A percentile compares a stretch with the other conserved stretches of the same genome.
Conservation (phyloP, 495 filamentous ascomycete genomes). For the Eremomyces bilateralis region DNA sequence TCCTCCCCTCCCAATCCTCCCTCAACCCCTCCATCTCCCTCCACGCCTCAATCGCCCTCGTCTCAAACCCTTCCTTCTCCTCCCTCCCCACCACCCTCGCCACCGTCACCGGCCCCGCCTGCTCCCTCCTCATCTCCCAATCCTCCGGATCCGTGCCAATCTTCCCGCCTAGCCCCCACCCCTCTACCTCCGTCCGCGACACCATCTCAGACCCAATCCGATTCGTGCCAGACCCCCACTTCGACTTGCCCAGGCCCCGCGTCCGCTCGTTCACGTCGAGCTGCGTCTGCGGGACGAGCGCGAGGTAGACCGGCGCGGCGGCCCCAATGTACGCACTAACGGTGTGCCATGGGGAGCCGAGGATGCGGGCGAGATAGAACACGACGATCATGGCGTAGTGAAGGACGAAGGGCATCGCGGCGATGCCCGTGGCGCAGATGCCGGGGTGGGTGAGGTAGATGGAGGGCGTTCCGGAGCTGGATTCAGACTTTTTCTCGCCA, state of each 20-base stretch:
- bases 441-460: conserved; percentile 74
- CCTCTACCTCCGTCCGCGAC: conserved; percentile 55
- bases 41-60: conserved; percentile 53
- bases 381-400: conserved; percentile 37
- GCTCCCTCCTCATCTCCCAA: conserved; percentile 22
- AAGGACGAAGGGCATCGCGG: conserved; percentile 45
- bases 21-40: conserved; percentile 66
- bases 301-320: conserved; percentile 52
- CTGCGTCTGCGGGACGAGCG: conserved; percentile 40
- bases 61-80: conserved; percentile 48
- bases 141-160: conserved; percentile 28
- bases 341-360: conserved; percentile 24
- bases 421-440: conserved; percentile 57
- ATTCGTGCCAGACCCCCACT: conserved; percentile 65
- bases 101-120: conserved; percentile 31
- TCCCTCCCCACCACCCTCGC: conserved; percentile 39
- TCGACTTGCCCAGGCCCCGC: conserved; percentile 43
- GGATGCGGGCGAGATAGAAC: conserved; percentile 20
- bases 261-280: conserved; percentile 38
- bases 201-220: conserved; percentile 33
- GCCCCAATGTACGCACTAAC: conserved; percentile 58
- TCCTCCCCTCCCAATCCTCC: conserved; percentile 46
- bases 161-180: conserved; percentile 63
- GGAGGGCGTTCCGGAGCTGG: conserved; percentile 21
- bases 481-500: conserved; percentile 7